A percentile compares a stretch with the other conserved stretches of the same genome.
phyloP scores from a whole-genome alignment of 306 rosid genomes.

The Ziziphus jujuba region DNA sequence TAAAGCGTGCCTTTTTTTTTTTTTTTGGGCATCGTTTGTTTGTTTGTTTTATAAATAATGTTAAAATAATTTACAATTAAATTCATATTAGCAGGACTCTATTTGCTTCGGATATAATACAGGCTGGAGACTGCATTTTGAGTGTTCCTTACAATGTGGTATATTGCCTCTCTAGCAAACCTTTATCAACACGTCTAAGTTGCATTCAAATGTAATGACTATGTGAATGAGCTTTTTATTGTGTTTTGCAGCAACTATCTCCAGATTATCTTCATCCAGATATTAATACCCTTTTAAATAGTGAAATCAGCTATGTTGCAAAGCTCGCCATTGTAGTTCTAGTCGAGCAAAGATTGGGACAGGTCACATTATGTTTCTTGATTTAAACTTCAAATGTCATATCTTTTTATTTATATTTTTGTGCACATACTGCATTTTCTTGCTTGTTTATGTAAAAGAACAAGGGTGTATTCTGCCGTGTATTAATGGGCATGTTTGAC shows the following conservation, averaged over 20 bases:
- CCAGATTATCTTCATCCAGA: slow-evolving; percentile 52
- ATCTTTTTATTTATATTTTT: background rate
- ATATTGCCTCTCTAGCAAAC: slow-evolving; percentile 13
- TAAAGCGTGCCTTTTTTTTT: background rate
- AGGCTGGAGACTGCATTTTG: slow-evolving; percentile 60
- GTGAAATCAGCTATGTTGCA: slow-evolving; percentile 52
- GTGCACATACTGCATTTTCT: background rate
- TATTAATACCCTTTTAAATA: slow-evolving; percentile 38
- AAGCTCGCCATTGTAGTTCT: slow-evolving; percentile 61
- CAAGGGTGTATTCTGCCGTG: background rate
- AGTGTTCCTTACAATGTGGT: slow-evolving; percentile 74
- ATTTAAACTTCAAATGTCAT: background rate
- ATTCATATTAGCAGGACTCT: slow-evolving; percentile 39
- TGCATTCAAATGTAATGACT: background rate
- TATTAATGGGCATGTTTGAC: background rate
- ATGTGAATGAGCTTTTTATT: background rate
- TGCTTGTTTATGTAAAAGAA: background rate
- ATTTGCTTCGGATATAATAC: slow-evolving; percentile 60
- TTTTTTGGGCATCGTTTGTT: background rate
- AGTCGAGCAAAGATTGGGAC: slow-evolving; percentile 55
- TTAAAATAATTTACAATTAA: background rate
- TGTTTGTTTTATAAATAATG: background rate
- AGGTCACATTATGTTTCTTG: slow-evolving; percentile 32
- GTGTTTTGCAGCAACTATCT: slow-evolving; percentile 66
- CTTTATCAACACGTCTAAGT: background rate